Evolutionary conservation across 805 yeast species (phyloP).

Genomic region (Candida chauliodis): DNA sequence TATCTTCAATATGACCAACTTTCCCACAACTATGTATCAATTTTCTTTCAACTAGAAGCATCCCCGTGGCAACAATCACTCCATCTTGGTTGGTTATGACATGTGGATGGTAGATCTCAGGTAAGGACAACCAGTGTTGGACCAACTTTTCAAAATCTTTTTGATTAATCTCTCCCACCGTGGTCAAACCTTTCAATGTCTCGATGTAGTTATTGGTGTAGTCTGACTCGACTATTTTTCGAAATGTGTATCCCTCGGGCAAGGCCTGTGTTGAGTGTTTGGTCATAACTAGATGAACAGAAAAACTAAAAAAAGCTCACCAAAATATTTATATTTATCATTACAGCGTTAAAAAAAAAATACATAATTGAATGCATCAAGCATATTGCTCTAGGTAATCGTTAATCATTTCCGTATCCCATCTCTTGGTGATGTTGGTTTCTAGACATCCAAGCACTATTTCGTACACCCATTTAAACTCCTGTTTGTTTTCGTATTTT

Average conservation of each 20-base stretch:
- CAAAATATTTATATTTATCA: too few relatives aligned
- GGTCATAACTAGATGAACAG: conserved; percentile 6
- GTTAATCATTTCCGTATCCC: conserved; percentile 36
- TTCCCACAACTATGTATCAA: conserved; percentile 78
- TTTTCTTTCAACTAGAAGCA: conserved; percentile 75
- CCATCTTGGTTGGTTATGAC: conserved; percentile 59
- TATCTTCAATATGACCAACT: conserved; percentile 95
- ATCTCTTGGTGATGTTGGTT: conserved; percentile 47
- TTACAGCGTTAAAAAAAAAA: neutral
- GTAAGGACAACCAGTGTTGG: conserved; percentile 52
- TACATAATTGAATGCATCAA: neutral
- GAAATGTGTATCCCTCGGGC: conserved; percentile 67
- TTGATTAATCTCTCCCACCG: conserved; percentile 69
- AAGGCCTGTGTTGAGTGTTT: conserved; percentile 20
- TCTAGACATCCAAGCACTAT: conserved; percentile 54
- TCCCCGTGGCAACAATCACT: conserved; percentile 77
- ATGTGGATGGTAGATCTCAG: conserved; percentile 59
- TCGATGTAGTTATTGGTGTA: conserved; percentile 58
- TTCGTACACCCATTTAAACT: conserved; percentile 26
- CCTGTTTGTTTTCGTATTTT: conserved; percentile 10
- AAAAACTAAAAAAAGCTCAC: conserved; percentile 2
- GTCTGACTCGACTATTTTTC: conserved; percentile 57
- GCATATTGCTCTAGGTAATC: conserved; percentile 6
- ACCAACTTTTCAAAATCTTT: conserved; percentile 49
- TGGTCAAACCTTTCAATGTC: conserved; percentile 67